Percentiles rank a stretch among this genome's conserved stretches.
Evolutionary conservation across 2,329 filamentous ascomycete genomes (phyloP).

Genomic region (Exophiala xenobiotica): DNA sequence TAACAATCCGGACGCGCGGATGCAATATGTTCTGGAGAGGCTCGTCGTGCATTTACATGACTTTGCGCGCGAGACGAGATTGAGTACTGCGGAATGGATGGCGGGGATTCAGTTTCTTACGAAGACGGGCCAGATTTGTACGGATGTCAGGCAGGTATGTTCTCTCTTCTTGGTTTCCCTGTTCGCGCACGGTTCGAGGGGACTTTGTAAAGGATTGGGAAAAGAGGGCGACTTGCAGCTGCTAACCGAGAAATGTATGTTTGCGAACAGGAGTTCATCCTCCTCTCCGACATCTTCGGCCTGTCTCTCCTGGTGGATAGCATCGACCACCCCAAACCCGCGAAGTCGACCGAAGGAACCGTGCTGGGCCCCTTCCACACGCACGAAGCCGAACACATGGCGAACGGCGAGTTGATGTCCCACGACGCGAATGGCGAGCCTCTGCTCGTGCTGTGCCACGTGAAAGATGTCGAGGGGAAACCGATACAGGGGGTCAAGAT

Average conservation of each 20-base stretch:
- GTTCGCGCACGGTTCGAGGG: background rate
- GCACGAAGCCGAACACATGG: constrained; percentile 63
- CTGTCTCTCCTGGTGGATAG: constrained; percentile 77
- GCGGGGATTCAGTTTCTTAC: constrained; percentile 69
- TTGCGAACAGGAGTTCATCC: constrained; percentile 67
- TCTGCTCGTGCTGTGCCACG: constrained; percentile 70
- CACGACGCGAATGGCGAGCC: constrained; percentile 68
- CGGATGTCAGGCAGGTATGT: constrained; percentile 68
- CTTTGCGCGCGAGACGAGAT: constrained; percentile 74
- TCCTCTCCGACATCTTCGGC: constrained; percentile 76
- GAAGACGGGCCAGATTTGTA: constrained; percentile 69
- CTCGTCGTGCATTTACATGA: constrained; percentile 77
- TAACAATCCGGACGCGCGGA: constrained; percentile 61
- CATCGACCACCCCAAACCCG: constrained; percentile 79
- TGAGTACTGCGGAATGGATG: constrained; percentile 79
- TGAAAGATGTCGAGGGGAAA: constrained; percentile 63
- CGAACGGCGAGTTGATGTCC: constrained; percentile 62
- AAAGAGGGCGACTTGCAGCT: too few relatives aligned
- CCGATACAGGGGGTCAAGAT: constrained; percentile 67
- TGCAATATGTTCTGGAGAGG: constrained; percentile 70
- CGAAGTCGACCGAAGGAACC: constrained; percentile 69
- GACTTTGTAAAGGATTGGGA: too few relatives aligned
- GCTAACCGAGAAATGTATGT: too few relatives aligned
- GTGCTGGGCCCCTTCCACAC: constrained; percentile 83
- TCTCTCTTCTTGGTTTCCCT: background rate